Evolutionary conservation across 495 filamentous ascomycete genomes (phyloP), one percentile per base, ranked within the genome.

Genomic region (Podospora sp.): DNA sequence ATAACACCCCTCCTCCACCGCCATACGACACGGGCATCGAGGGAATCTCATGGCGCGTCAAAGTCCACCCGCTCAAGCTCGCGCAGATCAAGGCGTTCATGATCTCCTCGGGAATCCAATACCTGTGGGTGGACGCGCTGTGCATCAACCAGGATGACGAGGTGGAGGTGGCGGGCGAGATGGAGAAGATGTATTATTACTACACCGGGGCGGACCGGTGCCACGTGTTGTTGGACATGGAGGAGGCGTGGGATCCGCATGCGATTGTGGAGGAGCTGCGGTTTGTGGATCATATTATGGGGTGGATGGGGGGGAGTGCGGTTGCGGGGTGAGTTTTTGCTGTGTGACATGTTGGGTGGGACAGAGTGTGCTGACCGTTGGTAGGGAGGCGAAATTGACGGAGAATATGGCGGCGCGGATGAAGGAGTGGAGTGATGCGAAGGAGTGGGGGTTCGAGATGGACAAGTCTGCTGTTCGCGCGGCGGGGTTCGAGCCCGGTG

Each of bases 151-250:
- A 46, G 25, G 14, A 24, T n/a, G 63, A 65, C 27, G 20, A 22
- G 20, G 18, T 49, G 5, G 63, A 65, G 4, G 12, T n/a, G 1
- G 12, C 60, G 4, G 55, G 22, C 25, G 69, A 71, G 64, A 58
- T 73, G 6, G 22, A 35, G 2, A 50, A 64, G 6, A 73, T 73
- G 71, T 69, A 68, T 53, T 11, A 71, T 3, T 71, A 71, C 36
- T 73, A 73, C 65, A 71, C 60, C 49, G 35, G 24, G 1, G 71
- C 71, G 1, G 46, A 26, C 36, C 56, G 24, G 46, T 73, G 71
- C 60, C 66, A 73, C 51, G 69, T 73, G 33, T 24, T 73, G 63
- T 58, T 73, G 46, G 71, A 71, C 27, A 71, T 73, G 66, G 33
- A 57, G 20, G 40, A 67, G 33, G 69, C 69, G 18, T 73, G 69